Evolutionary conservation across 2,329 filamentous ascomycete genomes (phyloP), one percentile per base, ranked within the genome.

Genomic region (Periglandula ipomoeae): DNA sequence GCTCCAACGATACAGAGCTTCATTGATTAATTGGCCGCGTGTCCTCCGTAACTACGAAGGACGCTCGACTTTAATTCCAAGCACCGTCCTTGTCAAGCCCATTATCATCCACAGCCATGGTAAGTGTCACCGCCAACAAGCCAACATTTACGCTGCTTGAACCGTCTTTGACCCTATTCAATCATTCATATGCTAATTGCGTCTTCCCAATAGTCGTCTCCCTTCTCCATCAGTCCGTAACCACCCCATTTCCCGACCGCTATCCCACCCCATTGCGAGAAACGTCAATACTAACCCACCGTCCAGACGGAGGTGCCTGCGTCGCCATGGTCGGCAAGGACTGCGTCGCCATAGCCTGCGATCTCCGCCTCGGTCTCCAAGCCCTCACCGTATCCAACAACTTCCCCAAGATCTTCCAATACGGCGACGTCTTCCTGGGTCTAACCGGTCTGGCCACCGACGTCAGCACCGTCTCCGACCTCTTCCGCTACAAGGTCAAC

Each of bases 401-500:
- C 84, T 97, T 97, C 78, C 93, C 93, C 75, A 98, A 98, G 78
- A 88, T 98, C 78, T 97, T 97, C 82, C 83, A 85, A 70, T 97
- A 95, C 78, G 89, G 89, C 64, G 88, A 91, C 52, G 88, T 93
- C 61, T 96, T 94, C 72, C 86, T 98, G 32, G 93, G 93, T 49
- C 83, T 98, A 53, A 97, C 93, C 4, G 93, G 93, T 49, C 87
- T 98, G 46, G 93, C 93, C 53, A 98, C 93, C 60, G 93, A 98
- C 68, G 89, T 98, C 56, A 81, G 81, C 56, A 97, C 91, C 59
- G 91, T 98, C 59, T 87, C 85, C 61, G 91, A 98, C 72, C 85
- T 97, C 58, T 95, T 98, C 81, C 89, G 93, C 65, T 97, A 95
- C 83, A 98, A 98, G 79, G 89, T 95, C 70, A 98, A 98, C 81